Evolutionary conservation across 768 basidiomycete genomes (phyloP).

Genomic region (Leccinum uliginosum): DNA sequence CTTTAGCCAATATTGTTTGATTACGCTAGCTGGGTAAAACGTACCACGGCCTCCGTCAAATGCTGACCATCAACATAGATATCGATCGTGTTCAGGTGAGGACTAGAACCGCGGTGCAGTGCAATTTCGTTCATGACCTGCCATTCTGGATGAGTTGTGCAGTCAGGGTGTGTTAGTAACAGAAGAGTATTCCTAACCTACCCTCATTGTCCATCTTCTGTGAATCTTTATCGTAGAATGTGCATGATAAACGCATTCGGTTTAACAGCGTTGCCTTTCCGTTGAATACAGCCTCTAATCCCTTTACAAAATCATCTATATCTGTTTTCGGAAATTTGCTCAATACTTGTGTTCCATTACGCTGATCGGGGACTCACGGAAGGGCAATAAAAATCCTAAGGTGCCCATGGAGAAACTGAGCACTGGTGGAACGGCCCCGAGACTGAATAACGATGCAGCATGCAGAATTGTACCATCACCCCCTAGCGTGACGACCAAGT

Average conservation of each 20-base stretch:
- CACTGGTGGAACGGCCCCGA: constrained; percentile 89
- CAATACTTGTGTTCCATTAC: background rate
- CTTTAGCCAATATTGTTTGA: constrained; percentile 11
- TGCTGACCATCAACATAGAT: constrained; percentile 93
- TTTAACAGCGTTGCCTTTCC: constrained; percentile 81
- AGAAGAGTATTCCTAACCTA: constrained; percentile 27
- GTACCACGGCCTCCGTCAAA: constrained; percentile 89
- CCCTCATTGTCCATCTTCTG: constrained; percentile 59
- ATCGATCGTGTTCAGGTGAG: constrained; percentile 90
- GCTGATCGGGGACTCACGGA: constrained; percentile 55
- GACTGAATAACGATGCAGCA: constrained; percentile 85
- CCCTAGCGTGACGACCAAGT: constrained; percentile 86
- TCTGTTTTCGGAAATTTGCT: constrained; percentile 42
- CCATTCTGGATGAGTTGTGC: constrained; percentile 52
- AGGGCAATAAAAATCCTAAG: constrained; percentile 88
- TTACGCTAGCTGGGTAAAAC: constrained; percentile 31
- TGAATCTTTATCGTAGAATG: constrained; percentile 61
- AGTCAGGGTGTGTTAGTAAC: background rate
- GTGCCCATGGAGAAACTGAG: constrained; percentile 69
- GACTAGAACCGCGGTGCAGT: constrained; percentile 85
- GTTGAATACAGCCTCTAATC: constrained; percentile 72
- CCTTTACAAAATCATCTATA: constrained; percentile 81
- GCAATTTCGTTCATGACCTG: constrained; percentile 98
- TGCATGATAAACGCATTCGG: constrained; percentile 86
- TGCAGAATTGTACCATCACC: constrained; percentile 96